Evolutionary conservation across 768 basidiomycete genomes (phyloP), one percentile per base, ranked within the genome.

Genomic region (Mycena haematopus): DNA sequence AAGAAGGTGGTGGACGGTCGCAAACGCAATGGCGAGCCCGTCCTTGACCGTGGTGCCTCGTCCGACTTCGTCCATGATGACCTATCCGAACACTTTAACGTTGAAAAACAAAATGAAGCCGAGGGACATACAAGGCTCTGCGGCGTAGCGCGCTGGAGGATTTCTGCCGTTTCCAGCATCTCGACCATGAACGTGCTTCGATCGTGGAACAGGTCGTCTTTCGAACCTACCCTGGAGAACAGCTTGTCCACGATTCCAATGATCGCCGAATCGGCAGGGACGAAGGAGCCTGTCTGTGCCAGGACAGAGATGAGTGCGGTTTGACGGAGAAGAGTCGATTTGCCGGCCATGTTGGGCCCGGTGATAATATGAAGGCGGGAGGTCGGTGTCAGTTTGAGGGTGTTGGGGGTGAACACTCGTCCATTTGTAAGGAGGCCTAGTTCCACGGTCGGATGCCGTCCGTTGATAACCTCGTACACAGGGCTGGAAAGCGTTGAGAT

Each of bases 61-160:
- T 7, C 96, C 96, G n/a, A 99, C 95, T 79, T 99, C 96, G 72
- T 99, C 96, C 93, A 99, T 96, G 65, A 99, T 96, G n/a, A 99
- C 91, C 93, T 95, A 68, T 27, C 24, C 46, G 27, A 33, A 60
- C 56, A 42, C 19, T 13, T 24, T 8, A 6, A 56, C 69, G 36
- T 45, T 31, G 4, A 15, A 40, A 14, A 56, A n/a, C 15, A 38
- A 54, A 31, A 21, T 14, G 9, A 45, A 52, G 29, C 22, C 14
- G 25, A 27, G 25, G 17, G 14, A 76, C 87, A 65, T 69, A 94
- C 96, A 57, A 99, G 80, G 64, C 95, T 97, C 58, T 80, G 84
- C 2, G 85, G 76, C 9, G 95, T 97, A 3, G 97, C 95, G 22
- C 88, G 85, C 24, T 84, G 81, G 21, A 99, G 82, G 61, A 99